Conservation (phyloP, 805 yeast genomes). For the Maudiozyma serrabonitensis region DNA sequence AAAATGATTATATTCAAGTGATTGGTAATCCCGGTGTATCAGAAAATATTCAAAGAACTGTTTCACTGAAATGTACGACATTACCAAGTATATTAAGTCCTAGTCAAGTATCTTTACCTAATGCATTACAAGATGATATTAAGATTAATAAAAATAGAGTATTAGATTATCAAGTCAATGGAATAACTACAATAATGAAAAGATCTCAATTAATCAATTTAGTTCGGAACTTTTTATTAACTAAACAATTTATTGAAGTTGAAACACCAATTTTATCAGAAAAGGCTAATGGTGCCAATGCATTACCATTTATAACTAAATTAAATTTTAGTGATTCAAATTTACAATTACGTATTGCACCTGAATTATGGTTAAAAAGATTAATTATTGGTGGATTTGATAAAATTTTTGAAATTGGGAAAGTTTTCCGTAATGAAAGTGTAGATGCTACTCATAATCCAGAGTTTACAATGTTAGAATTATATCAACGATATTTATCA, state of each 20-base stretch:
- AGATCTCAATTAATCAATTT: conserved; percentile 47
- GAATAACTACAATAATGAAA: conserved; percentile 35
- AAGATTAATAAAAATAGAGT: conserved; percentile 60
- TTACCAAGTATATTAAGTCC: conserved; percentile 53
- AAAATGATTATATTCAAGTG: conserved; percentile 65
- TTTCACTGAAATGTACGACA: conserved; percentile 52
- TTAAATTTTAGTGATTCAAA: conserved; percentile 19
- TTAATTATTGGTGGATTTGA: conserved; percentile 79
- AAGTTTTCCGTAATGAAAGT: conserved; percentile 84
- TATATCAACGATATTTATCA: conserved; percentile 64
- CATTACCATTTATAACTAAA: conserved; percentile 68
- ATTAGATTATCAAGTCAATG: conserved; percentile 60
- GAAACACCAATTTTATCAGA: conserved; percentile 75
- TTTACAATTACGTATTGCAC: conserved; percentile 76
- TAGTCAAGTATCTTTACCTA: conserved; percentile 61
- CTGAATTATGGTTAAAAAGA: conserved; percentile 88
- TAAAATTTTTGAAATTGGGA: conserved; percentile 78
- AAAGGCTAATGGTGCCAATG: conserved; percentile 83
- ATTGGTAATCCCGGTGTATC: conserved; percentile 69
- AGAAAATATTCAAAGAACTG: conserved; percentile 51
- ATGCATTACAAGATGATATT: conserved; percentile 43
- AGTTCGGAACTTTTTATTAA: conserved; percentile 49
- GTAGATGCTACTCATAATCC: conserved; percentile 90
- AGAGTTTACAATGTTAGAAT: conserved; percentile 85
- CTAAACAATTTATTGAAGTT: conserved; percentile 61